These are phyloP conservation scores for Penicillium soppii DNA, from an alignment of 495 filamentous ascomycete genomes.

Conservation along the genomic window DNA sequence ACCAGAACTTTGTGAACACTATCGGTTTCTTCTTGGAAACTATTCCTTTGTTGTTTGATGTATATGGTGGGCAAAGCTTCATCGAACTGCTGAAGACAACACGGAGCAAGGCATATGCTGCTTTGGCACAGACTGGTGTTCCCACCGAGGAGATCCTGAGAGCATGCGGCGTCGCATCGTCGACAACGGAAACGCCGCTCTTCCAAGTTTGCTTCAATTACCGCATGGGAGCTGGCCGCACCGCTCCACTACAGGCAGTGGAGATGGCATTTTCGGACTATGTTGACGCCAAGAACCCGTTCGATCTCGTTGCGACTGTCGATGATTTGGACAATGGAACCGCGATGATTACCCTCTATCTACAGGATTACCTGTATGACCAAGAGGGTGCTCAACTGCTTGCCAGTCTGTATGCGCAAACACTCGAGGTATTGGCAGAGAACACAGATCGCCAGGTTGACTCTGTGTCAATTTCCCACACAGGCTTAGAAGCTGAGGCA, in stretches of 20 bases:
- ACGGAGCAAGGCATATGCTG: slow-evolving; percentile 14
- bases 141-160: slow-evolving; percentile 39
- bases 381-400: slow-evolving; percentile 7
- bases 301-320: slow-evolving; percentile 24
- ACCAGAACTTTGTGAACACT: background rate
- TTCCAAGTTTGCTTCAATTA: slow-evolving; percentile 40
- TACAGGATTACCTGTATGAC: slow-evolving; percentile 12
- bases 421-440: too few species aligned
- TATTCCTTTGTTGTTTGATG: background rate
- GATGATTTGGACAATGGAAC: slow-evolving; percentile 17
- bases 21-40: background rate
- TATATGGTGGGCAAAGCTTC: background rate
- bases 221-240: slow-evolving; percentile 10
- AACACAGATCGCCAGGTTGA: too few species aligned
- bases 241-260: slow-evolving; percentile 8
- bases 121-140: slow-evolving; percentile 21
- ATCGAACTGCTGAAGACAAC: background rate
- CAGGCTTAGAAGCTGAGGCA: background rate
- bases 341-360: slow-evolving; percentile 1
- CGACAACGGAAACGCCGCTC: slow-evolving; percentile 18
- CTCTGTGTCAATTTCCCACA: too few species aligned
- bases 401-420: slow-evolving; percentile 15
- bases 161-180: slow-evolving; percentile 19
- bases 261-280: slow-evolving; percentile 15
- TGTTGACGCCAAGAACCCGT: slow-evolving; percentile 16